Base-by-base conservation (phyloP, 1,284 basidiomycete genomes). In the Cryptococcus amylolentus region DNA sequence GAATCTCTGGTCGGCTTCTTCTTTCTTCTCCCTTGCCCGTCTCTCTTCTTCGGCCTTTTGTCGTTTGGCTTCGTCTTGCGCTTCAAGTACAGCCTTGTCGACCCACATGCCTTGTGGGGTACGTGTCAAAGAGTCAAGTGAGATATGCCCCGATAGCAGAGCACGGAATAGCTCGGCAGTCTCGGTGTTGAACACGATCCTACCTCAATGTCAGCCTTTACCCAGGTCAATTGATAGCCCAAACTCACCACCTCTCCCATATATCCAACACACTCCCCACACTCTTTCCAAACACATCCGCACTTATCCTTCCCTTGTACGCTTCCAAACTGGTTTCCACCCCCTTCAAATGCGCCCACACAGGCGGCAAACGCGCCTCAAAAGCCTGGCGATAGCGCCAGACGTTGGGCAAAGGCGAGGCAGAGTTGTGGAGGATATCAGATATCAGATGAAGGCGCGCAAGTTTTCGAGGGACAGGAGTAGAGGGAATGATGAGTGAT, bases 331-430 rank as follows among this genome's bases (percentile, higher is more conserved):
- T 90, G 59, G 91, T 86, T 70, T 95, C 91, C 49, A 97, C 91
- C 41, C 85, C 87, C n/a, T 88, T 88, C 44, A 97, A 82, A 73
- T 97, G 93, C 69, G 94, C 91, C 69, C 97, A 96, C 12, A 95
- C 91, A 40, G 87, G 83, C 13, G 89, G 89, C 1, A 97, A 82
- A 26, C 89, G 83, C 13, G 85, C 81, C 71, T 97, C 92, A 67
- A 97, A 93, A 62, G 92, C 88, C 60, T 89, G 86, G 37, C 94
- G 86, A 76, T 91, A 97, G 72, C 90, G 91, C 93, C 93, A 97
- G 16, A 80, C 80, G 53, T 80, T 80, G 1, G 78, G 77, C 13
- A 80, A 60, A 5, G 76, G 68, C 0, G 76, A 75, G 0, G 76
- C 70, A 3, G 91, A 92, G 73, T 98, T 99, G 79, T 98, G 93